Conservation (phyloP, 2,329 filamentous ascomycete genomes). For the Alternaria brassicicola region DNA sequence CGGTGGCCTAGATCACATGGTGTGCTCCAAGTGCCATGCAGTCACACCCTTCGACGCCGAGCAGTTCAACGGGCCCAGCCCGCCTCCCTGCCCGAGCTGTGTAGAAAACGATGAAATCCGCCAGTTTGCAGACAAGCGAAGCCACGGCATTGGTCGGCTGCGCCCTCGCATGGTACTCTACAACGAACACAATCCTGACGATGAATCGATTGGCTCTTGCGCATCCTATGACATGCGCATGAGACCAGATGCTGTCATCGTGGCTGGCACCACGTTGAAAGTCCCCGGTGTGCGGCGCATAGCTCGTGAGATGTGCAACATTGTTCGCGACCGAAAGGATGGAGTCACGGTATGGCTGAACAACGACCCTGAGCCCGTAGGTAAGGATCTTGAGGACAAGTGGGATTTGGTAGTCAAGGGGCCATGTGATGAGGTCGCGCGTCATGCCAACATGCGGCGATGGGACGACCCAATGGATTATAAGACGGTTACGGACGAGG, state of each 20-base stretch:
- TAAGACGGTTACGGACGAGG: slow-evolving; percentile 45
- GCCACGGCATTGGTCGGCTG: slow-evolving; percentile 88
- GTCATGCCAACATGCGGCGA: slow-evolving; percentile 65
- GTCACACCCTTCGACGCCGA: slow-evolving; percentile 76
- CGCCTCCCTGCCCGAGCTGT: slow-evolving; percentile 80
- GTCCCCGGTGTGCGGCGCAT: slow-evolving; percentile 90
- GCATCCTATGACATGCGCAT: slow-evolving; percentile 83
- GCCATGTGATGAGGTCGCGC: slow-evolving; percentile 85
- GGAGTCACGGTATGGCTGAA: slow-evolving; percentile 96
- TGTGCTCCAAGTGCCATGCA: slow-evolving; percentile 88
- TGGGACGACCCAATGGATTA: slow-evolving; percentile 59
- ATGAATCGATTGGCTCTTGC: slow-evolving; percentile 92
- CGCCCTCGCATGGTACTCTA: slow-evolving; percentile 95
- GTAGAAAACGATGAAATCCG: slow-evolving; percentile 76
- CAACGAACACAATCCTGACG: slow-evolving; percentile 95
- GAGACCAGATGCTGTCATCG: slow-evolving; percentile 87
- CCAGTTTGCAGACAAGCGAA: slow-evolving; percentile 81
- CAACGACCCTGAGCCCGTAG: slow-evolving; percentile 79
- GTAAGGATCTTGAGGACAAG: slow-evolving; percentile 85
- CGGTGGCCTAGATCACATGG: slow-evolving; percentile 93
- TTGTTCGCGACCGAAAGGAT: slow-evolving; percentile 80
- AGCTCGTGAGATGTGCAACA: slow-evolving; percentile 86
- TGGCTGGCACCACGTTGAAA: slow-evolving; percentile 94
- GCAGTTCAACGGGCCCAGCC: slow-evolving; percentile 81
- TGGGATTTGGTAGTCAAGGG: slow-evolving; percentile 92